Evolutionary conservation across 1,284 basidiomycete species (phyloP).

Genomic region (Tylopilus sp.): DNA sequence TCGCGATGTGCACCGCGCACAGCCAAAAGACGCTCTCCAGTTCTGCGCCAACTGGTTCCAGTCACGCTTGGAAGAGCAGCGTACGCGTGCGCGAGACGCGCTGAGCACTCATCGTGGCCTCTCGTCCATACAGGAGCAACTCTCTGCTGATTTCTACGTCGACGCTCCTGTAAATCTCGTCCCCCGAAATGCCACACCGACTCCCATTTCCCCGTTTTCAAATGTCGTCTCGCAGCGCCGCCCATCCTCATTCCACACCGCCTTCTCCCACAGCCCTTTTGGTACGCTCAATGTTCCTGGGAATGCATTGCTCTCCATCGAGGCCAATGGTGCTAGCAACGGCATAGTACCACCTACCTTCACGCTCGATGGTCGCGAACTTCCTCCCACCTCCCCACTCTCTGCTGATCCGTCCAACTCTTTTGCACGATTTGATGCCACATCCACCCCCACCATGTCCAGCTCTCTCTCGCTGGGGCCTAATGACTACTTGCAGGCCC

Average conservation of each 20-base stretch:
- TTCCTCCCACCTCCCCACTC: conserved; percentile 61
- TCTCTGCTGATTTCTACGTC: conserved; percentile 57
- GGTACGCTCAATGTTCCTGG: conserved; percentile 74
- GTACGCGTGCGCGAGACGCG: conserved; percentile 65
- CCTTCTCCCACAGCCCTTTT: conserved; percentile 63
- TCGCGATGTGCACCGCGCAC: conserved; percentile 79
- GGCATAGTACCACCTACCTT: conserved; percentile 47
- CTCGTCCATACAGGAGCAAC: conserved; percentile 44
- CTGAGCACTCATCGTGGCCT: conserved; percentile 47
- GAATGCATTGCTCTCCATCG: conserved; percentile 62
- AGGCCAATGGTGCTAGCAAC: conserved; percentile 30
- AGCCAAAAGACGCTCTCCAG: conserved; percentile 87
- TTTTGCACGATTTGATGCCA: conserved; percentile 48
- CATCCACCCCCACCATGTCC: conserved; percentile 45
- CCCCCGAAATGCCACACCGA: conserved; percentile 31
- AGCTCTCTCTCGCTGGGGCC: conserved; percentile 43
- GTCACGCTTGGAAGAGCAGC: conserved; percentile 77
- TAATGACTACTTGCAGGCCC: conserved; percentile 62
- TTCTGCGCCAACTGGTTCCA: conserved; percentile 98
- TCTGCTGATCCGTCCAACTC: conserved; percentile 41
- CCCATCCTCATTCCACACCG: conserved; percentile 46
- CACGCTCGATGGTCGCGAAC: conserved; percentile 53
- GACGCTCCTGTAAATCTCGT: conserved; percentile 46
- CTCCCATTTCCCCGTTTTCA: conserved; percentile 48
- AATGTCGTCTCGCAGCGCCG: conserved; percentile 46